Evolutionary conservation across 75 land plant species (phyloP).

Genomic region (Selaginella moellendorffii): DNA sequence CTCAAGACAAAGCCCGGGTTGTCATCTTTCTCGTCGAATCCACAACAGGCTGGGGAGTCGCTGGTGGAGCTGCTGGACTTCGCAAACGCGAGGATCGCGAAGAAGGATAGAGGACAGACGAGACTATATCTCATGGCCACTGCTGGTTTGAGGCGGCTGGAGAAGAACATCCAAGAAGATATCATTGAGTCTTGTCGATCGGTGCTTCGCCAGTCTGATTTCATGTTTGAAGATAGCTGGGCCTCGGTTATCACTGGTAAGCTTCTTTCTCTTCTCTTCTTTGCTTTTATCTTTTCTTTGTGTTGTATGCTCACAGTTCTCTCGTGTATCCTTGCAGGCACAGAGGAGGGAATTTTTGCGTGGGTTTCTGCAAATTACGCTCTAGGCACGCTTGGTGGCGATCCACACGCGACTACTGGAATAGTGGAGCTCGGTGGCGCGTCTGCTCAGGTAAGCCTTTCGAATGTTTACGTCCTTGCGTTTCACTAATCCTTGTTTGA

Average conservation of each 20-base stretch:
- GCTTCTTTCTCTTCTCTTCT: neutral
- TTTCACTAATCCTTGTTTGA: too few relatives aligned
- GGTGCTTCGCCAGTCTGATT: slow-evolving; percentile 42
- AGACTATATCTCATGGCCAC: slow-evolving; percentile 84
- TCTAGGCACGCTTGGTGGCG: slow-evolving; percentile 67
- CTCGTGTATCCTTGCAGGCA: slow-evolving; percentile 28
- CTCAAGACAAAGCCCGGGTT: slow-evolving; percentile 31
- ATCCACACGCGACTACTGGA: slow-evolving; percentile 67
- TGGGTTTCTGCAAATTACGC: slow-evolving; percentile 97
- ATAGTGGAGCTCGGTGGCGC: slow-evolving; percentile 98
- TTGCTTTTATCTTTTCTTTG: too few relatives aligned
- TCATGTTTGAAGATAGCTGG: slow-evolving; percentile 17
- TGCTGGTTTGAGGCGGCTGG: slow-evolving; percentile 67
- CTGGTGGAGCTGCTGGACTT: slow-evolving; percentile 50
- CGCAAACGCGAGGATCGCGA: slow-evolving; percentile 39
- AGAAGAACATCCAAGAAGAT: slow-evolving; percentile 32
- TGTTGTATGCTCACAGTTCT: too few relatives aligned
- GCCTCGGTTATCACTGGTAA: slow-evolving; percentile 24
- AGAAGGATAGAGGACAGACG: slow-evolving; percentile 36
- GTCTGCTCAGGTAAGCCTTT: slow-evolving; percentile 67
- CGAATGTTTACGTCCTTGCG: neutral
- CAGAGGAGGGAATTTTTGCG: slow-evolving; percentile 89
- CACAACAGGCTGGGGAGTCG: slow-evolving; percentile 45
- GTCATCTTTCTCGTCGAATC: slow-evolving; percentile 18
- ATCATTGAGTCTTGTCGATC: slow-evolving; percentile 51